Evolutionary conservation across 306 rosid genomes (phyloP), one percentile per base, ranked within the genome.

Genomic region (Vigna unguiculata): DNA sequence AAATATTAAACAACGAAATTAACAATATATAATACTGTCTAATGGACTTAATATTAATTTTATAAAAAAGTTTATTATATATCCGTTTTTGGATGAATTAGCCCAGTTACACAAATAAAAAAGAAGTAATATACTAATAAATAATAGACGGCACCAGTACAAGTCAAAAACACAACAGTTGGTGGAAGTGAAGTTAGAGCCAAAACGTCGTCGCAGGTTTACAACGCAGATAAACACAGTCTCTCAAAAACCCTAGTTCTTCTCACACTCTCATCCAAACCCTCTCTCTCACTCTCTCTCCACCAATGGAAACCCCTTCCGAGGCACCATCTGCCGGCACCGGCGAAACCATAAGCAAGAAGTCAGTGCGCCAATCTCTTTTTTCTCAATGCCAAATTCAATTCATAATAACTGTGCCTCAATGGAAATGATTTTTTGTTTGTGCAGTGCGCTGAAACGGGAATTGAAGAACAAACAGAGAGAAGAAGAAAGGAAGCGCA

Each of bases 331-430:
- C 65, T 28, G 6, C 8, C 58, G 4, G 65, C 53, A 3, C 81
- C 45, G 70, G 78, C 9, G 86, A 81, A 38, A 32, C 76, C 70
- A 9, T 64, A 9, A 85, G 88, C 86, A 85, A 85, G 66, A 85
- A 82, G 88, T 82, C 12, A 75, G 66, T 58, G 6, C 14, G 46
- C 7, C n/a, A 16, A 16, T 54, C 1, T 64, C 15, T n/a, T 14
- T 2, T 15, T 10, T 28, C 9, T 40, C 13, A 15, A 28, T 28
- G 43, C 41, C 3, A 59, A 58, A 5, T 59, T 59, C 41, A 59
- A 28, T 59, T 59, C 7, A 15, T 3, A 59, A 15, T 15, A 28
- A 59, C 43, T 1, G 1, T 30, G 0, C 41, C 41, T 59, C 41
- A 59, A 15, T 40, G 3, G 6, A 15, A 59, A 14, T 1, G 12